Conservation (phyloP, 306 rosid genomes). For the Potentilla sterilis region DNA sequence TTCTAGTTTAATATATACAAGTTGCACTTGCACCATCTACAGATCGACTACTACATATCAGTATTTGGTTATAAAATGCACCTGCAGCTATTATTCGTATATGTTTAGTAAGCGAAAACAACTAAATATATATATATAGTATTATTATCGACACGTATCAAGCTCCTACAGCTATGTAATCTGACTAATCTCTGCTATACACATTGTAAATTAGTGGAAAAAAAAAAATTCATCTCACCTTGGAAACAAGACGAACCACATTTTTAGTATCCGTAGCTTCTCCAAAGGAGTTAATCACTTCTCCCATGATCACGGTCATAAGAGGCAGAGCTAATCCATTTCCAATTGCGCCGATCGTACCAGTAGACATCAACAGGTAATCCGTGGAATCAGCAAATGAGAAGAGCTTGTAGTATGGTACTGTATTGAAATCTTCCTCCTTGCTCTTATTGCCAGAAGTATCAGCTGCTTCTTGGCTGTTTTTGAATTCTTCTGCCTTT, state of each 20-base stretch:
- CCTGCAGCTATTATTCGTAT: no score
- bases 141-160: neutral
- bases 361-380: constrained; percentile 3
- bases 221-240: neutral
- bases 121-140: no score
- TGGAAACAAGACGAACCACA: neutral
- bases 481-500: neutral
- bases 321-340: constrained; percentile 1
- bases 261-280: neutral
- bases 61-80: neutral
- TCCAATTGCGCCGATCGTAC: neutral
- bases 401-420: constrained; percentile 1
- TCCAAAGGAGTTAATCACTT: neutral
- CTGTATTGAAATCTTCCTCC: neutral
- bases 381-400: constrained; percentile 1
- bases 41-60: neutral
- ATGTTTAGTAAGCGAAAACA: neutral
- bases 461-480: neutral
- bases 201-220: neutral
- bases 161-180: neutral
- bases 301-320: constrained; percentile 9
- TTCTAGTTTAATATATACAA: neutral
- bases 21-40: neutral
- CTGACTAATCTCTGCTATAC: no score
- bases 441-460: neutral